These are phyloP conservation scores for Cladophialophora carrionii DNA, from an alignment of 2,329 filamentous ascomycete species.

Conservation along the genomic window DNA sequence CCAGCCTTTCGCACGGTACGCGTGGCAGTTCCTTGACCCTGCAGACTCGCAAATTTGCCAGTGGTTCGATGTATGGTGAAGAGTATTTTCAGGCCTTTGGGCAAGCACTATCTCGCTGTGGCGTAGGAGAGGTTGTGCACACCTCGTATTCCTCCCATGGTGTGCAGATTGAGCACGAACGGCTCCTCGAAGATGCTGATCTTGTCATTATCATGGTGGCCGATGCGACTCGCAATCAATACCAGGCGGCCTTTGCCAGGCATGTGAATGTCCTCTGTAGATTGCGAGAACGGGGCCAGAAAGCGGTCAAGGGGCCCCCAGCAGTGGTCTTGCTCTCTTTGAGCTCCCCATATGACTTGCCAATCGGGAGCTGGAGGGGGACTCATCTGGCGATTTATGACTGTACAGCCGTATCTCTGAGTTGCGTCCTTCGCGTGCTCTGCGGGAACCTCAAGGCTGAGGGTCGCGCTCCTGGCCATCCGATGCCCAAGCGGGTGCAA, in stretches of 20 bases:
- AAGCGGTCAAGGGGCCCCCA: slow-evolving; percentile 60
- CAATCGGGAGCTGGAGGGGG: slow-evolving; percentile 83
- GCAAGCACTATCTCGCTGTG: slow-evolving; percentile 76
- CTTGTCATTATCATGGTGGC: slow-evolving; percentile 89
- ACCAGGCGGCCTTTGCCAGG: slow-evolving; percentile 92
- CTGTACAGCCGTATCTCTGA: slow-evolving; percentile 88
- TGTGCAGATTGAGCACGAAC: slow-evolving; percentile 87
- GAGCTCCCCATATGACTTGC: slow-evolving; percentile 94
- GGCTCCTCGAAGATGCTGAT: slow-evolving; percentile 82
- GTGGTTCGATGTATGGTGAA: slow-evolving; percentile 81
- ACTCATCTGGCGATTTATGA: slow-evolving; percentile 96
- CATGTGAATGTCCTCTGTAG: slow-evolving; percentile 91
- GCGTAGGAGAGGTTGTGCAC: slow-evolving; percentile 83
- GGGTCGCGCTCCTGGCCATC: slow-evolving; percentile 66
- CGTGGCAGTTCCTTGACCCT: no score
- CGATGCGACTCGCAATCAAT: slow-evolving; percentile 89
- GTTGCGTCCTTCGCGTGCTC: slow-evolving; percentile 77
- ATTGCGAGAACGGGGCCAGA: slow-evolving; percentile 59
- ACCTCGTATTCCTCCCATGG: slow-evolving; percentile 95
- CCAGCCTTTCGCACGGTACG: no score
- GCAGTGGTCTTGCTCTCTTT: slow-evolving; percentile 76
- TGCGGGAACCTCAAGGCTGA: slow-evolving; percentile 71
- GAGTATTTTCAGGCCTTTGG: slow-evolving; percentile 89
- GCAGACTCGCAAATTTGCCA: slow-evolving; percentile 49
- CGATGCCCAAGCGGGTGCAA: slow-evolving; percentile 73